Conservation (phyloP, 1,284 basidiomycete genomes). For the Cerioporus squamosus region DNA sequence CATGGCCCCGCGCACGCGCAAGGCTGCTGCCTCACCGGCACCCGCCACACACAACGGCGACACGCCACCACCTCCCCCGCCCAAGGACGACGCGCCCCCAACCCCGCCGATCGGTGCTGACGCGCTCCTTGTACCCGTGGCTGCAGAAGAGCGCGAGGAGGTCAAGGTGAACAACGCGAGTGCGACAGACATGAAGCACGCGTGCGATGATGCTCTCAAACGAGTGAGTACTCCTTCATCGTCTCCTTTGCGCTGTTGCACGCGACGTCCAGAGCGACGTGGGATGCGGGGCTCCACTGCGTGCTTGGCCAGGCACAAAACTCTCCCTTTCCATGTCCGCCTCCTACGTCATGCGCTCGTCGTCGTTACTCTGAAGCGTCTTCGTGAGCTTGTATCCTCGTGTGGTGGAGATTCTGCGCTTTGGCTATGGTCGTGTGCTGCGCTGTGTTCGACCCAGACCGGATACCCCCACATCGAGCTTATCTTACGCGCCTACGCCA, state of each 20-base stretch:
- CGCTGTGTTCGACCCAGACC: neutral
- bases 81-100: slow-evolving; percentile 13
- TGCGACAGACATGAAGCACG: slow-evolving; percentile 83
- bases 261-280: neutral
- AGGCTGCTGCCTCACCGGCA: slow-evolving; percentile 15
- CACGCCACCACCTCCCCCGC: slow-evolving; percentile 9
- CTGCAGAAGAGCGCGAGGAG: slow-evolving; percentile 52
- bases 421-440: neutral
- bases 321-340: neutral
- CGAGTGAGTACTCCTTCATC: slow-evolving; percentile 59
- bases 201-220: slow-evolving; percentile 89
- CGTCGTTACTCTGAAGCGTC: too few species aligned
- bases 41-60: slow-evolving; percentile 16
- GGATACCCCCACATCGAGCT: too few species aligned
- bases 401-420: neutral
- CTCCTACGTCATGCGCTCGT: neutral
- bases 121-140: slow-evolving; percentile 26
- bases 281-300: neutral
- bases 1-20: slow-evolving; percentile 29
- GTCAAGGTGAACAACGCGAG: slow-evolving; percentile 88
- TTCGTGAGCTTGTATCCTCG: neutral
- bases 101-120: slow-evolving; percentile 16
- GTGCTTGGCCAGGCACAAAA: neutral
- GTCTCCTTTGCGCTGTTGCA: neutral
- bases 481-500: too few species aligned